phyloP scores from a whole-genome alignment of 768 basidiomycete species.

The Fomitopsis pulvina region DNA sequence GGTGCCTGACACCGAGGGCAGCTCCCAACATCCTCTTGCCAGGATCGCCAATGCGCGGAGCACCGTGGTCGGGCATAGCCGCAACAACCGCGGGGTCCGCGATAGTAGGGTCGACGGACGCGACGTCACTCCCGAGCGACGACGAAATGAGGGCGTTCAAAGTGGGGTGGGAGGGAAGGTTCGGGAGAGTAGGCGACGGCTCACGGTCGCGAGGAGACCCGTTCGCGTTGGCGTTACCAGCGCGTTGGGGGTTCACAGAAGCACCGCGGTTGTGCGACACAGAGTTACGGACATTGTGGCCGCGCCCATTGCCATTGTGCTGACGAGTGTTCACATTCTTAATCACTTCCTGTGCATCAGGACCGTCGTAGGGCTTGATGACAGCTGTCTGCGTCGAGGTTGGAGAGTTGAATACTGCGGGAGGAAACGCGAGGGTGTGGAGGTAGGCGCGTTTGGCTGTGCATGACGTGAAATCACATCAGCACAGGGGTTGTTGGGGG shows the following conservation, averaged over 20 bases:
- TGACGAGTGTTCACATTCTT: slow-evolving; percentile 76
- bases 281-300: slow-evolving; percentile 55
- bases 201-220: slow-evolving; percentile 42
- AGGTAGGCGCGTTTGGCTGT: slow-evolving; percentile 95
- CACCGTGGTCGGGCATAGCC: slow-evolving; percentile 44
- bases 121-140: slow-evolving; percentile 50
- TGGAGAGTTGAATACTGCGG: slow-evolving; percentile 55
- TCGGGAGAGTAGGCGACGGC: slow-evolving; percentile 78
- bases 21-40: slow-evolving; percentile 87
- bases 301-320: slow-evolving; percentile 55
- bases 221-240: slow-evolving; percentile 11
- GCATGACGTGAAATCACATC: background rate
- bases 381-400: slow-evolving; percentile 45
- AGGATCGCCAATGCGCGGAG: slow-evolving; percentile 83
- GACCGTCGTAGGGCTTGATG: slow-evolving; percentile 90
- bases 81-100: slow-evolving; percentile 67
- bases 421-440: slow-evolving; percentile 78
- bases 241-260: slow-evolving; percentile 20
- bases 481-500: slow-evolving; percentile 5
- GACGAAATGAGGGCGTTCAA: slow-evolving; percentile 81
- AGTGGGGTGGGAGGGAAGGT: slow-evolving; percentile 76
- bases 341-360: slow-evolving; percentile 85
- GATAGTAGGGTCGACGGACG: slow-evolving; percentile 33
- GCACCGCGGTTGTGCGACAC: slow-evolving; percentile 23
- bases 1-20: slow-evolving; percentile 79